phyloP scores from a whole-genome alignment of 768 basidiomycete species.

The Lentinula lateritia region DNA sequence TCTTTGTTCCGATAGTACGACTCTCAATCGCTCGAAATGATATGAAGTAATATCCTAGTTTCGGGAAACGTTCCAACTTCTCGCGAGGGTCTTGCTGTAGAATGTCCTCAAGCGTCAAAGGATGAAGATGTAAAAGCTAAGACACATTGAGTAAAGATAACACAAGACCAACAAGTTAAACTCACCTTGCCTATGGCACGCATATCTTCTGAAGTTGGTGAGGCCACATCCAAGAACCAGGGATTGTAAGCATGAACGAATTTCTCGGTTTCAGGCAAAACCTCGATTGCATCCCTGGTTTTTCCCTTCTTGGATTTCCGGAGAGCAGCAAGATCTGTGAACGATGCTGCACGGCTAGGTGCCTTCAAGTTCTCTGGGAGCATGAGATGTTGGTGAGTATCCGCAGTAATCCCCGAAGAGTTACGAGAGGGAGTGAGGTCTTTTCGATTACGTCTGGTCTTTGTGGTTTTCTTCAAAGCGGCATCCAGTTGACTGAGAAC shows the following conservation, averaged over 20 bases:
- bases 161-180: not conserved
- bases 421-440: conserved; percentile 11
- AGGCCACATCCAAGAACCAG: conserved; percentile 91
- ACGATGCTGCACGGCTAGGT: conserved; percentile 23
- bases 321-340: conserved; percentile 19
- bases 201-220: conserved; percentile 86
- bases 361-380: conserved; percentile 21
- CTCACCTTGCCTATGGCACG: conserved; percentile 76
- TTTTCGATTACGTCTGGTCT: conserved; percentile 19
- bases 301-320: conserved; percentile 43
- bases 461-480: conserved; percentile 36
- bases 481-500: conserved; percentile 47
- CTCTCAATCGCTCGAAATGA: conserved; percentile 80
- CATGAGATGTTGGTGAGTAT: conserved; percentile 28
- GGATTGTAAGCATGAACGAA: conserved; percentile 36
- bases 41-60: conserved; percentile 89
- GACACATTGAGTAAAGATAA: not conserved
- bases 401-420: conserved; percentile 5
- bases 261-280: not conserved
- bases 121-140: conserved; percentile 83
- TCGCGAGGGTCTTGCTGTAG: conserved; percentile 88
- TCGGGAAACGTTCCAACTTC: conserved; percentile 83
- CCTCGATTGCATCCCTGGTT: conserved; percentile 21
- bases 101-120: conserved; percentile 90
- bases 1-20: conserved; percentile 33